Base-by-base conservation (phyloP, 192 early-diverging fungal species). In the Backusella circina region DNA sequence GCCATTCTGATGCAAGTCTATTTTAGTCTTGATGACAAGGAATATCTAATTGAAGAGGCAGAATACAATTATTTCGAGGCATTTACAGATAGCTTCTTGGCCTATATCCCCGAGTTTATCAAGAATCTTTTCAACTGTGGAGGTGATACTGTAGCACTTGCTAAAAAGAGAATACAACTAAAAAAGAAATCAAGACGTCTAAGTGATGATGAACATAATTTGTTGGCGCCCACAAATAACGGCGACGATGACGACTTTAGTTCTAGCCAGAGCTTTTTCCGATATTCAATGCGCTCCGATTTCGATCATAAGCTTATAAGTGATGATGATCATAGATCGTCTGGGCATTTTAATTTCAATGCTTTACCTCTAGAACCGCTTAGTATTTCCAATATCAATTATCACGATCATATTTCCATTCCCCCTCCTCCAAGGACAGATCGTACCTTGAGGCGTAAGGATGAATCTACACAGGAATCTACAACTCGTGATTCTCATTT, bases 41-140 rank as follows among this genome's bases (percentile, higher is more conserved):
- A 78, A 23, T 71, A 78, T n/a, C 33, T 68, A 8, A 57, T 57
- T 9, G 76, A 78, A 21, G 65, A 77, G 28, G 38, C 65, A 31
- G 65, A 67, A 8, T 31, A 74, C 30, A 54, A 30, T 31, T 37
- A 39, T 1, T 77, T 67, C 32, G 36, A 50, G 23, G 77, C 77
- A 16, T 78, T 78, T 32, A 21, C 50, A 5, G 77, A 78, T 28
- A 39, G 71, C 16, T 81, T 73, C 36, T 51, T 81, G 47, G 69
- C 72, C 2, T 81, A 77, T 47, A 73, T 81, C 12, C 79, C 79
- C 44, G 70, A 81, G n/a, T 81, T 81, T 41, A 13, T 81, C 10
- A 57, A 28, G 2, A 70, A 32, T 32, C 18, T 81, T 0, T 61
- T 81, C 21, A 28, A 51, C 16, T 81, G 79, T 73, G 75, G 79